These are phyloP conservation scores for Phytophthora lateralis DNA, from an alignment of 352 stramenopile species.

Conservation along the genomic window DNA sequence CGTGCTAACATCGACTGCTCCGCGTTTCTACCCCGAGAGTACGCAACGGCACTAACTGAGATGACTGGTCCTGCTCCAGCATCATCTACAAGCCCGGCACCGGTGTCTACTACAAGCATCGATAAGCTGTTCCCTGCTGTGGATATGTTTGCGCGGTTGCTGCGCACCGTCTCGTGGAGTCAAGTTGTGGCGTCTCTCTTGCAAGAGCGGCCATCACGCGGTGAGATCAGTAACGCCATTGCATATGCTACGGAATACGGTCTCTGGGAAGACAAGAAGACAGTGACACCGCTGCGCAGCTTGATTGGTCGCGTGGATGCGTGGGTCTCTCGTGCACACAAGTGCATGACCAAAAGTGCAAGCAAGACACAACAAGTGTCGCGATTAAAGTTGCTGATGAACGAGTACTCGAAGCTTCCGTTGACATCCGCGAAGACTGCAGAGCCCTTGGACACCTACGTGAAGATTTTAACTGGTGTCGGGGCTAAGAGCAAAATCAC, in stretches of 20 bases:
- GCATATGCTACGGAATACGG: constrained; percentile 62
- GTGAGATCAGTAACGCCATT: constrained; percentile 62
- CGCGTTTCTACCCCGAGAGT: constrained; percentile 55
- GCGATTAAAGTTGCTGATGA: constrained; percentile 75
- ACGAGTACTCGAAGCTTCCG: constrained; percentile 90
- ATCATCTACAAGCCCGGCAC: constrained; percentile 7
- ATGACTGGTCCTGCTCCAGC: constrained; percentile 21
- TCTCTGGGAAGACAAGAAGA: constrained; percentile 81
- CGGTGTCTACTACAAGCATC: constrained; percentile 32
- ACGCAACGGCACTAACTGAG: constrained; percentile 45
- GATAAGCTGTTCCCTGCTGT: constrained; percentile 78
- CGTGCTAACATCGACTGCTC: constrained; percentile 36
- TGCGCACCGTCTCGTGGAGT: constrained; percentile 76
- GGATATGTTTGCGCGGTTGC: constrained; percentile 59
- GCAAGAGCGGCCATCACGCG: constrained; percentile 75
- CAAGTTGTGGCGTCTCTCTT: constrained; percentile 75
- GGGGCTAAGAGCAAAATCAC: constrained; percentile 20
- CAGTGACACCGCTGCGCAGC: constrained; percentile 58
- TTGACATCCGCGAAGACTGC: constrained; percentile 59
- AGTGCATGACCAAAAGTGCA: constrained; percentile 68
- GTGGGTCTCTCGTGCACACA: constrained; percentile 84
- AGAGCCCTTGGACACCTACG: constrained; percentile 44
- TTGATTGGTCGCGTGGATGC: constrained; percentile 80
- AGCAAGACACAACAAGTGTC: constrained; percentile 65
- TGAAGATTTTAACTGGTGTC: constrained; percentile 34